phyloP scores from a whole-genome alignment of 2,329 filamentous ascomycete genomes.

The Colletotrichum horii region DNA sequence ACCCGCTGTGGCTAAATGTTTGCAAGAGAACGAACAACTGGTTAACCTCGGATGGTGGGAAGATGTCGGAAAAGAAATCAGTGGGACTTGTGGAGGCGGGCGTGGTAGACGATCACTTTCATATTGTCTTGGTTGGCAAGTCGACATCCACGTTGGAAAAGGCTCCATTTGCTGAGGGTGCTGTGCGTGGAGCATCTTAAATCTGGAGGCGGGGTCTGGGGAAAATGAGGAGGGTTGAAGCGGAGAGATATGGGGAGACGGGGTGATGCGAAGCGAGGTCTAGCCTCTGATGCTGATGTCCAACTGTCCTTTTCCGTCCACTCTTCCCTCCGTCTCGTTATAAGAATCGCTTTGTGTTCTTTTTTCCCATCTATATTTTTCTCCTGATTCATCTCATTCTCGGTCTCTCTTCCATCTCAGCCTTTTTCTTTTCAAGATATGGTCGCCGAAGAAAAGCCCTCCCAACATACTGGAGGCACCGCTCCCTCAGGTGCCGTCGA shows the following conservation, averaged over 20 bases:
- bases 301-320: rapidly evolving
- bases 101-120: background rate
- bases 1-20: background rate
- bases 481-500: background rate
- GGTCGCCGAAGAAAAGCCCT: constrained; percentile 5
- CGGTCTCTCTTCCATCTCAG: background rate
- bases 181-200: background rate
- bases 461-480: background rate
- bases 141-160: background rate
- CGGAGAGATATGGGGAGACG: background rate
- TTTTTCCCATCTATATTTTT: no score
- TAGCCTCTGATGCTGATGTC: background rate
- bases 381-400: background rate
- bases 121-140: background rate
- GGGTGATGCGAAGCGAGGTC: background rate
- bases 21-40: background rate
- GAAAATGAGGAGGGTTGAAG: background rate
- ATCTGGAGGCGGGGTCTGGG: constrained; percentile 11
- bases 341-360: background rate
- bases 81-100: background rate
- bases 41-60: background rate
- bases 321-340: background rate
- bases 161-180: background rate
- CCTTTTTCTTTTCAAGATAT: background rate
- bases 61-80: background rate